These are phyloP conservation scores for Colletotrichum abscissum DNA, from an alignment of 2,329 filamentous ascomycete genomes.

Conservation along the genomic window DNA sequence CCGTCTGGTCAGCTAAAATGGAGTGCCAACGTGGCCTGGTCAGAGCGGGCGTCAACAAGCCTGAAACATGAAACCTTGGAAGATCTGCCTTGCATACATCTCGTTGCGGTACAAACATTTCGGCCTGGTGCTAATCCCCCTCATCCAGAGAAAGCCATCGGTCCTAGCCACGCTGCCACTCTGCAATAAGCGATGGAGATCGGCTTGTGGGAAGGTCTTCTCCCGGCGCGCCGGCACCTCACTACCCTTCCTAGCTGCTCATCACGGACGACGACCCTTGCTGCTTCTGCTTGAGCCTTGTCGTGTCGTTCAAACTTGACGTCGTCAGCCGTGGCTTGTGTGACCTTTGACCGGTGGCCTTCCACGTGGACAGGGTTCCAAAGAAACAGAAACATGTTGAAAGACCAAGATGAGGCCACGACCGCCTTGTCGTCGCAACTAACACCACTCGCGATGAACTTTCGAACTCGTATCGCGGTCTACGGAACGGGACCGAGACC, in stretches of 20 bases:
- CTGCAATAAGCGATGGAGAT: constrained; percentile 27
- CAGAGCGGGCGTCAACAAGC: constrained; percentile 28
- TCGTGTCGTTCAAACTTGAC: not conserved
- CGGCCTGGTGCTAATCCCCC: not conserved
- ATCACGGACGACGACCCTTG: not conserved
- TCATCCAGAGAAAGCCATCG: not conserved
- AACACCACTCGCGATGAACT: not conserved
- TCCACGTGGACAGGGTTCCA: not conserved
- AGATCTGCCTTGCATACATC: constrained; percentile 33
- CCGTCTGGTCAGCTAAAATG: constrained; percentile 28
- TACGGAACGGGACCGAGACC: not conserved
- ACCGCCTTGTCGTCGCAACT: constrained; percentile 2
- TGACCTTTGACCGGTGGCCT: not conserved
- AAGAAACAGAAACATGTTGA: not conserved
- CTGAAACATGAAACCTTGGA: constrained; percentile 34
- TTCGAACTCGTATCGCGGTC: not conserved
- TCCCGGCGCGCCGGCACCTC: constrained; percentile 18
- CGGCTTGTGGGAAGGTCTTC: constrained; percentile 25
- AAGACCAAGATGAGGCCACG: not conserved
- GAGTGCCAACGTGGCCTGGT: constrained; percentile 30
- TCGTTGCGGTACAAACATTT: not conserved
- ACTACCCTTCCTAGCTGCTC: constrained; percentile 7
- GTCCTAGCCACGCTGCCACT: constrained; percentile 10
- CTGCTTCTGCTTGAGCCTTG: not conserved
- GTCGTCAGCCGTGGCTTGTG: not conserved